These are phyloP conservation scores for Sphaerulina vaccinii DNA, from an alignment of 2,329 filamentous ascomycete genomes.

Conservation along the genomic window DNA sequence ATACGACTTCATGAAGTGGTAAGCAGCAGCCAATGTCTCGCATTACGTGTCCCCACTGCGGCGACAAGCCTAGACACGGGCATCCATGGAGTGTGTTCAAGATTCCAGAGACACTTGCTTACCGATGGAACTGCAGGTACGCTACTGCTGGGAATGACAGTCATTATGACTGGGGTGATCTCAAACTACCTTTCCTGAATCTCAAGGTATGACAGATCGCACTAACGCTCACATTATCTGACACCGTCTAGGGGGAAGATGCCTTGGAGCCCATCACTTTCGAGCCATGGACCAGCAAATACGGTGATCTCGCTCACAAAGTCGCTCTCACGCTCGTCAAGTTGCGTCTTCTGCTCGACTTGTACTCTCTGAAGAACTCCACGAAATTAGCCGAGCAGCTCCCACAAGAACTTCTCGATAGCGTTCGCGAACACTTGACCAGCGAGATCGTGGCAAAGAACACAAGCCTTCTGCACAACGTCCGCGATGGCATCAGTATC, in stretches of 20 bases:
- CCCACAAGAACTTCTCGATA: constrained; percentile 5
- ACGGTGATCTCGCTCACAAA: background rate
- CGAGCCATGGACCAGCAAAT: background rate
- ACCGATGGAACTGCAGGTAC: too few species aligned
- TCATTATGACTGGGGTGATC: constrained; percentile 7
- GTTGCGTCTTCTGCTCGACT: constrained; percentile 8
- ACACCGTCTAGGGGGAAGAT: constrained; percentile 8
- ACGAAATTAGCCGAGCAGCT: background rate
- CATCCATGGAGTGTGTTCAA: too few species aligned
- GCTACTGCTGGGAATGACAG: constrained; percentile 1
- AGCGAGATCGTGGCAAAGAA: background rate
- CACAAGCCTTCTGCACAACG: background rate
- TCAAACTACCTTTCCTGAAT: constrained; percentile 7
- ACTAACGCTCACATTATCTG: too few species aligned
- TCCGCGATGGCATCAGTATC: constrained; percentile 1
- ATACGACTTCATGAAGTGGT: constrained; percentile 19
- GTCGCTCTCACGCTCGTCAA: constrained; percentile 9
- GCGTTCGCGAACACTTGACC: background rate
- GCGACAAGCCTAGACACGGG: too few species aligned
- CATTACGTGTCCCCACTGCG: too few species aligned
- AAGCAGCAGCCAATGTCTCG: too few species aligned
- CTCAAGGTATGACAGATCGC: too few species aligned
- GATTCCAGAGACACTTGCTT: too few species aligned
- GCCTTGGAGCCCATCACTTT: constrained; percentile 1
- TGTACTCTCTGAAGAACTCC: constrained; percentile 1